Evolutionary conservation across 1,284 basidiomycete species (phyloP), one percentile per base, ranked within the genome.

Genomic region (Fomitopsis schrenkii): DNA sequence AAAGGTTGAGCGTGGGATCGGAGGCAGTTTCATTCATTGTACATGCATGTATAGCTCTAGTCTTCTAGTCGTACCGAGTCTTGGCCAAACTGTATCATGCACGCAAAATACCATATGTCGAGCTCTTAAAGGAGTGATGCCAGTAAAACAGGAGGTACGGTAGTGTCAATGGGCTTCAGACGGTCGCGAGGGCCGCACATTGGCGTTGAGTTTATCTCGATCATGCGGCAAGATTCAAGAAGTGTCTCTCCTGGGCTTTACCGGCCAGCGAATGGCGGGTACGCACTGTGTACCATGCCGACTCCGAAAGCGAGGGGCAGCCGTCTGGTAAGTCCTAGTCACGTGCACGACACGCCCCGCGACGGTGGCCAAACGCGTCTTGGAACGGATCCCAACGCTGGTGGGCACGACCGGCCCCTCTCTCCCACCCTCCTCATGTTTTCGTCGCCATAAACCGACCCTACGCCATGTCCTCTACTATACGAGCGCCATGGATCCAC

Each of bases 401-500:
- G 38, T 15, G 38, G 12, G 14, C 38, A 40, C 38, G 38, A 40
- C 38, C 12, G 14, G 10, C 35, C 10, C 10, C 35, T 36, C 35
- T 15, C 5, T 15, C 9, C 38, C 38, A 40, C 38, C 3, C 38
- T 40, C 38, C 9, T 19, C 14, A 42, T 26, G 45, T 33, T 41
- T 46, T 12, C 19, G 35, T 33, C 1, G 9, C 26, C 28, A 22
- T 9, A 38, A 28, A 3, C 41, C 45, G 22, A 26, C 48, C 48
- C 10, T 17, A 1, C 36, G 14, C 12, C 12, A 83, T 82, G 81
- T 69, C 80, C 0, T 72, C 76, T 33, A 70, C 75, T 10, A 68
- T 87, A 42, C 69, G 67, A 35, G 52, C 64, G 5, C 77, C 83
- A 40, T 88, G 86, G 86, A 80, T 88, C 7, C 68, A 71, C 52